A percentile compares a stretch with the other conserved stretches of the same genome.
These are phyloP conservation scores for Pichia inconspicua DNA, from an alignment of 1,139 yeast species.

Conservation along the genomic window DNA sequence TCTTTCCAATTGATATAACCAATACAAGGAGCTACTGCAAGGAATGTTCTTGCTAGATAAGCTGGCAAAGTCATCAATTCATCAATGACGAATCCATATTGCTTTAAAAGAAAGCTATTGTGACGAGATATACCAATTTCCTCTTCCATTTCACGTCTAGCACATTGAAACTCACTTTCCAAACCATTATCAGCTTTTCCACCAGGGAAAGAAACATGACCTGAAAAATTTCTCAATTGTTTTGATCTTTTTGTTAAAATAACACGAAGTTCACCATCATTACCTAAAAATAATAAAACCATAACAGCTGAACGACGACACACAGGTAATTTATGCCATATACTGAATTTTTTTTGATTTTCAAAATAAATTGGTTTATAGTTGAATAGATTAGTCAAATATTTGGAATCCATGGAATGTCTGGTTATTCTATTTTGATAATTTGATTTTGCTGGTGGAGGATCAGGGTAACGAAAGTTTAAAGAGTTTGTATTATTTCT, in stretches of 20 bases:
- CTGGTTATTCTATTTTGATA: conserved; percentile 13
- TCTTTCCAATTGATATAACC: conserved; percentile 47
- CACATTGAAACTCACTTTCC: conserved; percentile 64
- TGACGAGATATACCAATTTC: conserved; percentile 68
- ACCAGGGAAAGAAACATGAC: conserved; percentile 86
- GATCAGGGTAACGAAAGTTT: background rate
- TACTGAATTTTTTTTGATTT: conserved; percentile 27
- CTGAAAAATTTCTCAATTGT: conserved; percentile 63
- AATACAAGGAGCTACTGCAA: conserved; percentile 77
- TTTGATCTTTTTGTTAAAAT: conserved; percentile 71
- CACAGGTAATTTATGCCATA: conserved; percentile 54
- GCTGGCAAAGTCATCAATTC: conserved; percentile 59
- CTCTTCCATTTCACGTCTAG: conserved; percentile 77
- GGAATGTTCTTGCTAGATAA: conserved; percentile 68
- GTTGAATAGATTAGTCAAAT: conserved; percentile 24
- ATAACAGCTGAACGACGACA: conserved; percentile 72
- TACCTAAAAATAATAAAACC: conserved; percentile 62
- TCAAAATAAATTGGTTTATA: conserved; percentile 24
- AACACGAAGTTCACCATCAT: conserved; percentile 65
- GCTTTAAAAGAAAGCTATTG: conserved; percentile 36
- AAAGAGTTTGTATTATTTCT: background rate
- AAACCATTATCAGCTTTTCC: conserved; percentile 66
- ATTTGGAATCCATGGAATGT: conserved; percentile 28
- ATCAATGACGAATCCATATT: conserved; percentile 49
- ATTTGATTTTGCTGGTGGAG: conserved; percentile 13